Evolutionary conservation across 139 green algal genomes (phyloP).

Genomic region (Marvania coccoides): DNA sequence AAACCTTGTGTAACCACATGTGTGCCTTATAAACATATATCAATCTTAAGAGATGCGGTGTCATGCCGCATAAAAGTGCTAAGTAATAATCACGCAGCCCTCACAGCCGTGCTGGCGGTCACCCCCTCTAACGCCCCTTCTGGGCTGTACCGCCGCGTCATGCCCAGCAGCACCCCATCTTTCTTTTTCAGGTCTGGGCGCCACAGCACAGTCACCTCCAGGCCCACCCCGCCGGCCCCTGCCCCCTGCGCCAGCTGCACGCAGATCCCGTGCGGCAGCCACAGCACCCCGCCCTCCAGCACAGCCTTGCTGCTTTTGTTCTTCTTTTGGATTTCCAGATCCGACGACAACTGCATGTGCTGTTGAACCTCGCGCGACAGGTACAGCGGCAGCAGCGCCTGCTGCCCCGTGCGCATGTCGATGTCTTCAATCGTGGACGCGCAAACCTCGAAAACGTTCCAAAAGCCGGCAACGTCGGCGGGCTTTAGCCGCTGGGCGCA

Average conservation of each 20-base stretch:
- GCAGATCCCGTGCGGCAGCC: constrained; percentile 11
- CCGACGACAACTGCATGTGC: neutral
- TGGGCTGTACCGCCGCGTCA: constrained; percentile 6
- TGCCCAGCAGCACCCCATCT: constrained; percentile 13
- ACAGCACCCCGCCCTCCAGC: constrained; percentile 10
- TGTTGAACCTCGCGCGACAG: constrained; percentile 2
- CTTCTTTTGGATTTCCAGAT: neutral
- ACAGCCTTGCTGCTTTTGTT: neutral
- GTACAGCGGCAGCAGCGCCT: constrained; percentile 5
- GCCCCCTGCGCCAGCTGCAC: constrained; percentile 10
- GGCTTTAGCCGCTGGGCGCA: neutral
- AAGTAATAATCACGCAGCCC: neutral
- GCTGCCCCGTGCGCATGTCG: constrained; percentile 16
- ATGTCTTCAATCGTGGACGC: constrained; percentile 31
- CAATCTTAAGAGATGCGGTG: no score
- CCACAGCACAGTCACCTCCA: constrained; percentile 17
- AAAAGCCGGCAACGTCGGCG: constrained; percentile 10
- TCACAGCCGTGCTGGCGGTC: neutral
- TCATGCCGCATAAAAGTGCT: no score
- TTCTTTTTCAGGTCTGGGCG: no score
- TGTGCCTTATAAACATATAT: no score
- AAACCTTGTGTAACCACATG: no score
- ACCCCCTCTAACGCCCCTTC: neutral
- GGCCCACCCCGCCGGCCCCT: neutral
- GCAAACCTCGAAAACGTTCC: constrained; percentile 41